phyloP scores from a whole-genome alignment of 768 basidiomycete species.

The Pleurotus giganteus region DNA sequence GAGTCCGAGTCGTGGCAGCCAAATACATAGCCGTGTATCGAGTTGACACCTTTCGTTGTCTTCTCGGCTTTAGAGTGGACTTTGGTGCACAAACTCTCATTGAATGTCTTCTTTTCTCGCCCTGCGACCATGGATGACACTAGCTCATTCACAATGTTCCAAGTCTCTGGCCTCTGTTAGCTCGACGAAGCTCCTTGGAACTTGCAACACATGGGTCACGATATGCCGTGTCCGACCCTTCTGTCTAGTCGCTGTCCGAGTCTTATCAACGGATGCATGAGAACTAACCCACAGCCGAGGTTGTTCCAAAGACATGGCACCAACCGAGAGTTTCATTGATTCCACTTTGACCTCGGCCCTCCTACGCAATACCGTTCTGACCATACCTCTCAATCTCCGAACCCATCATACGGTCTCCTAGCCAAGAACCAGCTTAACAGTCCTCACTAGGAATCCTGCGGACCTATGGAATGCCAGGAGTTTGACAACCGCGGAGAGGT shows the following conservation, averaged over 20 bases:
- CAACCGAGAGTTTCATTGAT: neutral
- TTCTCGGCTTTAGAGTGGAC: constrained; percentile 7
- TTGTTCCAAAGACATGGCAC: neutral
- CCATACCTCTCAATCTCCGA: constrained; percentile 11
- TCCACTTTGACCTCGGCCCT: constrained; percentile 1
- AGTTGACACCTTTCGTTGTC: neutral
- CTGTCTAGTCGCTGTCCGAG: no score
- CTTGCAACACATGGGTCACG: no score
- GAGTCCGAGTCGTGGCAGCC: no score
- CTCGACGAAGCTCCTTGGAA: no score
- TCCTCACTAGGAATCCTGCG: neutral
- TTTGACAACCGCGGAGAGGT: constrained; percentile 4
- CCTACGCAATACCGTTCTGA: constrained; percentile 5
- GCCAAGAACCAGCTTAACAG: constrained; percentile 1
- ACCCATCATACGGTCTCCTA: neutral
- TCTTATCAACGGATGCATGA: neutral
- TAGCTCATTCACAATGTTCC: no score
- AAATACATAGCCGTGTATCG: neutral
- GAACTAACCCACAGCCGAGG: neutral
- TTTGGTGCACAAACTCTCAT: neutral
- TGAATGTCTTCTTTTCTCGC: neutral
- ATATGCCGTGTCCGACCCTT: no score
- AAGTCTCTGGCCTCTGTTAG: no score
- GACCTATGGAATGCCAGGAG: constrained; percentile 5
- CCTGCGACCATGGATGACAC: no score